phyloP scores from a whole-genome alignment of 2,329 filamentous ascomycete species.

The Biscogniauxia sp. region DNA sequence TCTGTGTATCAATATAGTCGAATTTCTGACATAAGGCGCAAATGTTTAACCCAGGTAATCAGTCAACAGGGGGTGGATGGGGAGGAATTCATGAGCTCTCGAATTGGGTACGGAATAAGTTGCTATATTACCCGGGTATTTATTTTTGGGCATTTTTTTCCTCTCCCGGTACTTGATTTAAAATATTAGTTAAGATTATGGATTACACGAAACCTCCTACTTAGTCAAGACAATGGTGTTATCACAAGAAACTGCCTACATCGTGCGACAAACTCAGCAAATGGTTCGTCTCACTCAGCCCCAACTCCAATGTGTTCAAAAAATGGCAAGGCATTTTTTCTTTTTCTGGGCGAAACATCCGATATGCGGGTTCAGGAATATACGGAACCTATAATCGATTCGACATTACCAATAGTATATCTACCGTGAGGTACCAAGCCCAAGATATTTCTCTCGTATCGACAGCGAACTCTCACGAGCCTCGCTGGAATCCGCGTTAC shows the following conservation, averaged over 20 bases:
- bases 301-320: slow-evolving; percentile 1
- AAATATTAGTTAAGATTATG: not conserved
- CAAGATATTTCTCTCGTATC: not conserved
- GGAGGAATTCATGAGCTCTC: no score
- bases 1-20: no score
- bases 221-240: not conserved
- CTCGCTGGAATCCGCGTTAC: not conserved
- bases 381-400: not conserved
- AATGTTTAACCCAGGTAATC: no score
- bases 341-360: not conserved
- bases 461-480: not conserved
- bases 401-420: not conserved
- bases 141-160: no score
- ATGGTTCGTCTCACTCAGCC: not conserved
- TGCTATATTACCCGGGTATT: no score
- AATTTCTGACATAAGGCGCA: no score
- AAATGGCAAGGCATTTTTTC: not conserved
- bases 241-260: not conserved
- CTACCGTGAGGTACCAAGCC: not conserved
- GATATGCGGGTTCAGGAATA: not conserved
- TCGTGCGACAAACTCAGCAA: not conserved
- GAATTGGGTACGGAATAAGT: no score
- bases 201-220: not conserved
- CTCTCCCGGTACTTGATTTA: not conserved
- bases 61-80: no score